Conservation (phyloP, 768 basidiomycete species). For the Peribolospora baueri region DNA sequence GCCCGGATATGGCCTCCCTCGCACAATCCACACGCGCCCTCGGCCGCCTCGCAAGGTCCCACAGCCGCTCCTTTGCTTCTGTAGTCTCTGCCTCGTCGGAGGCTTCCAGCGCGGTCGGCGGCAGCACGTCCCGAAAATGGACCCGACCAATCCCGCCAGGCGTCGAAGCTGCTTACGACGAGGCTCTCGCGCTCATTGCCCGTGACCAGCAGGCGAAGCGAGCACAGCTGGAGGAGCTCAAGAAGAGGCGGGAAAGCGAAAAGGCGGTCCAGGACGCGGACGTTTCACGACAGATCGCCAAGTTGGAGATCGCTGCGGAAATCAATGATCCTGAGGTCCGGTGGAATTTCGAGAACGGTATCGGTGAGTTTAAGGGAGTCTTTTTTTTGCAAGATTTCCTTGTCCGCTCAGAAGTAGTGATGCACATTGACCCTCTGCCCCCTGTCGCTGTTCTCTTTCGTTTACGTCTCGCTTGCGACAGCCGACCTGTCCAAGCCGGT, state of each 20-base stretch:
- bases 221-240: conserved; percentile 25
- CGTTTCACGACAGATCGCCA: conserved; percentile 15
- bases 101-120: too few relatives aligned
- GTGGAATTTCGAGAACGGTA: conserved; percentile 53
- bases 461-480: background rate
- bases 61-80: too few relatives aligned
- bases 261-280: conserved; percentile 16
- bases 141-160: conserved; percentile 14
- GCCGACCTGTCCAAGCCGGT: conserved; percentile 27
- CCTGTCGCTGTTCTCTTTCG: background rate
- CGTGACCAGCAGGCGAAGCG: conserved; percentile 33
- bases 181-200: conserved; percentile 46
- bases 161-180: conserved; percentile 36
- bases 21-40: too few relatives aligned
- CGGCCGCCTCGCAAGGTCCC: too few relatives aligned
- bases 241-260: conserved; percentile 14
- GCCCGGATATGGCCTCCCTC: too few relatives aligned
- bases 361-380: conserved; percentile 30
- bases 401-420: conserved; percentile 8
- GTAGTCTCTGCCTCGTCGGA: too few relatives aligned
- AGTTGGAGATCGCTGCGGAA: conserved; percentile 54
- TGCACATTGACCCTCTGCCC: conserved; percentile 2
- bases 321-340: conserved; percentile 61
- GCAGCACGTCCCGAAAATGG: conserved; percentile 3
- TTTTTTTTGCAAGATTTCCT: background rate